Evolutionary conservation across 2,329 filamentous ascomycete genomes (phyloP).

Genomic region (Metarhizium sp.): DNA sequence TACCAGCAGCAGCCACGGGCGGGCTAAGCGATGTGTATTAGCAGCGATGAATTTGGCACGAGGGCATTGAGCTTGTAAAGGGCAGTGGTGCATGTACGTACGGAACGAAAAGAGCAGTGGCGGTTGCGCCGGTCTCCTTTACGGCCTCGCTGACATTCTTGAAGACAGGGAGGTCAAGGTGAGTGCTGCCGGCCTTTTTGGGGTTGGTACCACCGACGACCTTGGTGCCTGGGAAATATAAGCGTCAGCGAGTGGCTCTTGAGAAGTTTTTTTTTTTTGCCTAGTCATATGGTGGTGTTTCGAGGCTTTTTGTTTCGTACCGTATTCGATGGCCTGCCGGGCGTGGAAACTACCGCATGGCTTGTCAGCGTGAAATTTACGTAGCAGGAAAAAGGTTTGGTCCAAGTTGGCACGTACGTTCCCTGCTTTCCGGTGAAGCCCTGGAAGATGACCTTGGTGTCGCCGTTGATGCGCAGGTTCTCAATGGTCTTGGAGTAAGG

Average conservation of each 20-base stretch:
- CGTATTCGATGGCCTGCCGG: slow-evolving; percentile 95
- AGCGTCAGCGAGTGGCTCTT: slow-evolving; percentile 12
- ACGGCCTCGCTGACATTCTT: slow-evolving; percentile 79
- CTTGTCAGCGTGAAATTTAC: slow-evolving; percentile 7
- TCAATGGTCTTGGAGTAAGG: slow-evolving; percentile 64
- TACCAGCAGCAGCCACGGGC: slow-evolving; percentile 83
- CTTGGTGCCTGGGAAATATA: slow-evolving; percentile 62
- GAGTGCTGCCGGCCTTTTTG: slow-evolving; percentile 89
- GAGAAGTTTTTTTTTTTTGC: not conserved
- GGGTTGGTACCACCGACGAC: slow-evolving; percentile 98
- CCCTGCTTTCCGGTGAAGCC: slow-evolving; percentile 97
- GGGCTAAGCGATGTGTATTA: slow-evolving; percentile 49
- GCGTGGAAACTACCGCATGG: slow-evolving; percentile 72
- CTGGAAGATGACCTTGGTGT: slow-evolving; percentile 94
- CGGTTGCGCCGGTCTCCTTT: slow-evolving; percentile 81
- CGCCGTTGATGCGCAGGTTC: slow-evolving; percentile 86
- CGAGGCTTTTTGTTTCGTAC: slow-evolving; percentile 40
- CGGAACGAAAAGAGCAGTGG: slow-evolving; percentile 95
- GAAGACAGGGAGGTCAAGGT: slow-evolving; percentile 90
- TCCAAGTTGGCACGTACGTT: slow-evolving; percentile 52
- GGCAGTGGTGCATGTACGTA: slow-evolving; percentile 33
- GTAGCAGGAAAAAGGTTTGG: not conserved
- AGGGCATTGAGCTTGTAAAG: not conserved
- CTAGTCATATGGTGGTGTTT: not conserved
- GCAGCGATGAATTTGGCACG: slow-evolving; percentile 5